Base-by-base conservation (phyloP, 495 filamentous ascomycete species). In the Coniosporium apollinis region DNA sequence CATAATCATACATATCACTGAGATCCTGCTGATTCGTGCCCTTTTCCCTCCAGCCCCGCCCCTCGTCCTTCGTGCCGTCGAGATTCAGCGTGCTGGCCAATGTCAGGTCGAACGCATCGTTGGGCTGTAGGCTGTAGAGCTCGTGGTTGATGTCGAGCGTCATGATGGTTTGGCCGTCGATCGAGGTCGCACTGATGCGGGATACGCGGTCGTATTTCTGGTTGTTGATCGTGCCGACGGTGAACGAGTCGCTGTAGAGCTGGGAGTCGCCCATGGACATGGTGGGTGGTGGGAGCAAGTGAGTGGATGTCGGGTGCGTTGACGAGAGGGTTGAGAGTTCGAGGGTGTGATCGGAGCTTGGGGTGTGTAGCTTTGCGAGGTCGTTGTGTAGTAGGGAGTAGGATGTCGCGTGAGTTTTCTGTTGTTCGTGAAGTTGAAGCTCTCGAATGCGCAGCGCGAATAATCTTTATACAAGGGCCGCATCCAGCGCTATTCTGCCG, bases 181-280 rank as follows among this genome's bases (percentile, higher is more conserved):
- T 65, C 15, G 74, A 84, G 20, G 63, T 75, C 48, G 70, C 81
- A 28, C 56, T 65, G 47, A 94, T 64, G 44, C 89, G 86, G 28
- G 77, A 74, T 25, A 94, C 86, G 35, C 87, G 83, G 62, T 96
- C 89, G 59, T 99, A 99, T 59, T 94, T 93, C 43, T 75, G 62
- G 34, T 71, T 61, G 65, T 86, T 78, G 56, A 85, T 52, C 29
- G 57, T 50, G 36, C 78, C 83, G 51, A 99, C 67, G 36, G 64
- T 74, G 75, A 99, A 94, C 52, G 72, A 74, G 39, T 91, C 83
- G 55, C 94, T 83, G 65, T 86, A 93, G 57, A 94, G 79, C 43
- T 85, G 70, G 8, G 87, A 71, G 64, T 97, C 84, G 36, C 34
- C 30, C 39, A 42, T 42, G 10, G 16, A 37, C 1, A 22, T 17